These are phyloP conservation scores for Talaromyces nanjingensis DNA, from an alignment of 495 filamentous ascomycete species.

Conservation along the genomic window DNA sequence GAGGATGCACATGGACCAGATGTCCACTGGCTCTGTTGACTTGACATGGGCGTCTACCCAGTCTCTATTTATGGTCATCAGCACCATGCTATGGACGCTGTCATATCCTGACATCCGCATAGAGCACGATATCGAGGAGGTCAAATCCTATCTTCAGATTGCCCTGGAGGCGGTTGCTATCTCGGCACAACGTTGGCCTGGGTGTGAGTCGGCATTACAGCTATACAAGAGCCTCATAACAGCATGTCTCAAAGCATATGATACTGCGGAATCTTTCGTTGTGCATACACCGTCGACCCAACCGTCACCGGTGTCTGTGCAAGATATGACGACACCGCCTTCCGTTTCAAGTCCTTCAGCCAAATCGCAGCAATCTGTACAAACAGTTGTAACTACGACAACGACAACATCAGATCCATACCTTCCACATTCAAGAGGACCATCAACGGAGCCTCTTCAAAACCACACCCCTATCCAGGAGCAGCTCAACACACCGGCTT, in stretches of 20 bases:
- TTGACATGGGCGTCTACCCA: slow-evolving; percentile 89
- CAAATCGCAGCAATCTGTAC: slow-evolving; percentile 26
- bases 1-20: slow-evolving; percentile 66
- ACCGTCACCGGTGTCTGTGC: slow-evolving; percentile 37
- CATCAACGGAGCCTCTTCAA: slow-evolving; percentile 26
- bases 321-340: slow-evolving; percentile 40
- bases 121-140: slow-evolving; percentile 59
- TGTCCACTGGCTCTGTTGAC: slow-evolving; percentile 65
- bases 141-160: slow-evolving; percentile 60
- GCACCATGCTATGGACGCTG: slow-evolving; percentile 80
- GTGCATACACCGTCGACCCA: slow-evolving; percentile 54
- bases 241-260: slow-evolving; percentile 78
- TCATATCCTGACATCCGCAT: slow-evolving; percentile 76
- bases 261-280: slow-evolving; percentile 58
- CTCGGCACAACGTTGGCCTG: slow-evolving; percentile 81
- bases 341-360: slow-evolving; percentile 43
- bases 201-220: slow-evolving; percentile 71
- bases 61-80: slow-evolving; percentile 77
- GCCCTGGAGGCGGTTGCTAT: slow-evolving; percentile 68
- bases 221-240: slow-evolving; percentile 73
- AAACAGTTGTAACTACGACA: slow-evolving; percentile 21
- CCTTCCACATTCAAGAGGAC: slow-evolving; percentile 30
- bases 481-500: slow-evolving; percentile 33
- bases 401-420: slow-evolving; percentile 23
- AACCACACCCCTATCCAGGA: slow-evolving; percentile 17